Evolutionary conservation across 257 asterid genomes (phyloP).

Genomic region (Thymus quinquecostatus): DNA sequence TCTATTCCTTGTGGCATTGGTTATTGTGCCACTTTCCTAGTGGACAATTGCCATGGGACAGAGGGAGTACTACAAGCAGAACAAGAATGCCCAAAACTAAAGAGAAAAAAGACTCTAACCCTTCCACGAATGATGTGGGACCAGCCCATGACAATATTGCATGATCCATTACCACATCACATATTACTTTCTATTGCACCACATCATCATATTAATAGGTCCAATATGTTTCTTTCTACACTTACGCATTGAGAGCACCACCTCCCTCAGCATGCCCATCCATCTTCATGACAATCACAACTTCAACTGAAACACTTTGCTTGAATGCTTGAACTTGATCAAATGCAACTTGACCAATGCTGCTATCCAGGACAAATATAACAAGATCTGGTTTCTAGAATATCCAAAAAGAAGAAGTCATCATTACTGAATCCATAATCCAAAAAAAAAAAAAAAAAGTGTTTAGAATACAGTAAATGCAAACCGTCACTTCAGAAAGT

Average conservation of each 20-base stretch:
- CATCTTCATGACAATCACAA: slow-evolving; percentile 95
- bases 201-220: background rate
- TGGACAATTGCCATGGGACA: too few relatives aligned
- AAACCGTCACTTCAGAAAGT: slow-evolving; percentile 95
- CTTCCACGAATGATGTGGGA: too few relatives aligned
- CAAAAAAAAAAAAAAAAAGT: slow-evolving; percentile 15
- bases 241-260: slow-evolving; percentile 99
- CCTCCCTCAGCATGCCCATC: slow-evolving; percentile 99
- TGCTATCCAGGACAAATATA: slow-evolving; percentile 97
- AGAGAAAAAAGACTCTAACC: too few relatives aligned
- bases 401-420: slow-evolving; percentile 11
- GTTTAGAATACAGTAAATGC: background rate
- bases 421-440: background rate
- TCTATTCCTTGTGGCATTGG: too few relatives aligned
- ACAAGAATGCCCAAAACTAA: too few relatives aligned
- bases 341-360: slow-evolving; percentile 98
- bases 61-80: too few relatives aligned
- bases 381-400: slow-evolving; percentile 97
- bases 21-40: too few relatives aligned
- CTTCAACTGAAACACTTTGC: slow-evolving; percentile 98
- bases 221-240: slow-evolving; percentile 24
- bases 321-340: slow-evolving; percentile 98
- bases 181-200: background rate
- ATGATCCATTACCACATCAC: background rate
- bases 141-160: too few relatives aligned